phyloP scores from a whole-genome alignment of 1,284 basidiomycete species.

The Cutaneotrichosporon spelunceum region DNA sequence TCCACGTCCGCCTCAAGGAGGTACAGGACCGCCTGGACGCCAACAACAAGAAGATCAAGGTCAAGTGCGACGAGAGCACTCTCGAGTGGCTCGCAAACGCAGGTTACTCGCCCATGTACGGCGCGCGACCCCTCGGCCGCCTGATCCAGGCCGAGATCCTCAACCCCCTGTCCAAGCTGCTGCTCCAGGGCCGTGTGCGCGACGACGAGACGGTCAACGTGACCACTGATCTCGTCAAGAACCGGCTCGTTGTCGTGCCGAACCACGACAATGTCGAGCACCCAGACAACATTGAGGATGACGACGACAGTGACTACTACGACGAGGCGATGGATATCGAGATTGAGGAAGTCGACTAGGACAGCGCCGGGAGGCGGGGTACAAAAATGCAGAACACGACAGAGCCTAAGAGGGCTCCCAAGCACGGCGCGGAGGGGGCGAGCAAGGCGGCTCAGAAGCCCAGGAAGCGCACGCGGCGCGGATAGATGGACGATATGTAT shows the following conservation, averaged over 20 bases:
- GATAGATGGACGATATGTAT: not conserved
- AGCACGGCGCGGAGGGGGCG: not conserved
- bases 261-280: conserved; percentile 64
- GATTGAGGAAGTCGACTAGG: conserved; percentile 52
- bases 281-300: conserved; percentile 42
- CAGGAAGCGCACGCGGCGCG: too few species aligned
- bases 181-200: conserved; percentile 76
- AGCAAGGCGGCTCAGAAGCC: not conserved
- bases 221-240: conserved; percentile 77
- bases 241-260: conserved; percentile 73
- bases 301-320: conserved; percentile 40
- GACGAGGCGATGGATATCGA: conserved; percentile 48
- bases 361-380: conserved; percentile 26
- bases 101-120: conserved; percentile 80
- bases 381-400: conserved; percentile 18
- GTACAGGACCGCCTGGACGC: conserved; percentile 72
- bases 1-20: conserved; percentile 55
- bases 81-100: conserved; percentile 78
- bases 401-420: not conserved
- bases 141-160: conserved; percentile 90
- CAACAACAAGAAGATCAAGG: conserved; percentile 67
- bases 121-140: conserved; percentile 86
- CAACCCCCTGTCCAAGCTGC: conserved; percentile 82
- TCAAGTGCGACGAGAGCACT: conserved; percentile 71
- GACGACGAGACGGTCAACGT: conserved; percentile 77